phyloP scores from a whole-genome alignment of 306 rosid species.

The Citrullus mucosospermus region DNA sequence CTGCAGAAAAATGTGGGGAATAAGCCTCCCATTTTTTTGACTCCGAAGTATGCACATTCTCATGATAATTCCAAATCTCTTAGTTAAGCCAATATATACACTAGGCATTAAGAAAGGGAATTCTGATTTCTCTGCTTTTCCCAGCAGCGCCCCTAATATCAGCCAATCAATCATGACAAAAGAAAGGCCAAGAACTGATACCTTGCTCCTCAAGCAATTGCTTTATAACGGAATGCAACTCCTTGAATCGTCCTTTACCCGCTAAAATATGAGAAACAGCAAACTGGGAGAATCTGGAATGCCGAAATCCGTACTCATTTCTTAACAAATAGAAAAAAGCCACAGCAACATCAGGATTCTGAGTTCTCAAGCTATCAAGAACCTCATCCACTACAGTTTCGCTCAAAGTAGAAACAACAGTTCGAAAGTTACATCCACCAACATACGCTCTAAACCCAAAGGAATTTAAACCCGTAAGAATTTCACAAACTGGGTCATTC shows the following conservation, averaged over 20 bases:
- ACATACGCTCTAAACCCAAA: conserved; percentile 20
- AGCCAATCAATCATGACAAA: not conserved
- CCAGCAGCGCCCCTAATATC: not conserved
- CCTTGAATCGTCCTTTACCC: conserved; percentile 17
- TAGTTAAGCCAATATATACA: conserved; percentile 1
- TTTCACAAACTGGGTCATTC: conserved; percentile 15
- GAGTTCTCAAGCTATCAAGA: conserved; percentile 20
- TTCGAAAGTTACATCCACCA: conserved; percentile 13
- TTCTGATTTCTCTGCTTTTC: not conserved
- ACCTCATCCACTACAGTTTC: conserved; percentile 23
- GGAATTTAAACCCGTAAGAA: conserved; percentile 22
- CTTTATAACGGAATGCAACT: conserved; percentile 22
- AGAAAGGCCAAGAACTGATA: not conserved
- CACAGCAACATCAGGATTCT: conserved; percentile 25
- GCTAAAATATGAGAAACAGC: conserved; percentile 30
- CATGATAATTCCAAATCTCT: not conserved
- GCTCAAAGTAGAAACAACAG: conserved; percentile 14
- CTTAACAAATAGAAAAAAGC: conserved; percentile 27
- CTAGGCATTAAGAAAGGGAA: too few relatives aligned
- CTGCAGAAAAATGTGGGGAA: not conserved
- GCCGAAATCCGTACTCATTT: conserved; percentile 24
- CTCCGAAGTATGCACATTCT: not conserved
- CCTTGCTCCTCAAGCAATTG: conserved; percentile 33
- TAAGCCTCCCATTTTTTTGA: too few relatives aligned
- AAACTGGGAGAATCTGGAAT: conserved; percentile 16